Conservation (phyloP, 768 basidiomycete species). For the Hericium coralloides region DNA sequence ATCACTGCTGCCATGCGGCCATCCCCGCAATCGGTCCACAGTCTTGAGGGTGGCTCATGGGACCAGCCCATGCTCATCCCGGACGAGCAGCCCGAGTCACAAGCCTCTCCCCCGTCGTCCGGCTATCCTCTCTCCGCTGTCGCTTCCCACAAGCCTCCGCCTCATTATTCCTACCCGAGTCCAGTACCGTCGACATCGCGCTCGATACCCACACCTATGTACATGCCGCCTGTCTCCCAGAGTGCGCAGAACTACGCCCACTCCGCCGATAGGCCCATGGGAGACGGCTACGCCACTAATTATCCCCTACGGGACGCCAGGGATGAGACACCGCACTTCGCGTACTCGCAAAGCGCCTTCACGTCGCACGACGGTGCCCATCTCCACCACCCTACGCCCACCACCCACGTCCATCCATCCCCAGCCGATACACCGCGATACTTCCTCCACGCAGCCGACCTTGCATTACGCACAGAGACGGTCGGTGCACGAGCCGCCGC, state of each 20-base stretch:
- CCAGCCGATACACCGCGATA: constrained; percentile 22
- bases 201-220: constrained; percentile 32
- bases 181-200: constrained; percentile 28
- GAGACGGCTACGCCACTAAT: constrained; percentile 26
- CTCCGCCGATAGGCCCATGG: constrained; percentile 41
- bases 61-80: constrained; percentile 44
- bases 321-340: constrained; percentile 43
- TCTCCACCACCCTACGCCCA: constrained; percentile 19
- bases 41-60: constrained; percentile 47
- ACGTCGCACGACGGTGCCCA: constrained; percentile 17
- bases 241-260: constrained; percentile 35
- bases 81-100: constrained; percentile 30
- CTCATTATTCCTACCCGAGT: constrained; percentile 13
- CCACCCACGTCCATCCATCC: constrained; percentile 23
- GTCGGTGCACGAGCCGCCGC: constrained; percentile 48
- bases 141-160: constrained; percentile 2
- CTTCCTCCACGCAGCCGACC: constrained; percentile 26
- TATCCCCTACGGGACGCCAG: constrained; percentile 39
- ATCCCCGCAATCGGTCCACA: constrained; percentile 18
- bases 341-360: constrained; percentile 42
- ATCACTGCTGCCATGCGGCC: constrained; percentile 38
- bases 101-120: constrained; percentile 29
- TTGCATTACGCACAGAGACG: constrained; percentile 48
- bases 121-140: constrained; percentile 9
- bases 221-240: constrained; percentile 18